Evolutionary conservation across 495 filamentous ascomycete species (phyloP).

Genomic region (Copromyces sp.): DNA sequence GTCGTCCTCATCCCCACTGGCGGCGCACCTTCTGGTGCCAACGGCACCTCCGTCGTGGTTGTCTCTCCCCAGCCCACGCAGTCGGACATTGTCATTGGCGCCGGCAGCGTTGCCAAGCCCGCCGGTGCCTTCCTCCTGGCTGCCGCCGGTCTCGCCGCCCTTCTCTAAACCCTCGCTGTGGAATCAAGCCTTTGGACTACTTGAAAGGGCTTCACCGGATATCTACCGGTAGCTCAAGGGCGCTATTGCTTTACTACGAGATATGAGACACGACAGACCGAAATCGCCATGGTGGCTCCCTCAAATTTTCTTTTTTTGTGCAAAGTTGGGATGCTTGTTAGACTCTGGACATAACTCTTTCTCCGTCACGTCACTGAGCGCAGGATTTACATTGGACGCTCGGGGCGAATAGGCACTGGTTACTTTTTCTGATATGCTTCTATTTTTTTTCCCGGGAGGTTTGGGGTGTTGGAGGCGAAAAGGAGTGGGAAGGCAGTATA

Average conservation of each 20-base stretch:
- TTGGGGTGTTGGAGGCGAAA: background rate
- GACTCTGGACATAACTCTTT: constrained; percentile 6
- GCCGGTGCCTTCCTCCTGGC: constrained; percentile 17
- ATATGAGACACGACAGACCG: constrained; percentile 26
- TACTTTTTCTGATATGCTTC: constrained; percentile 7
- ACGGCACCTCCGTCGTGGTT: background rate
- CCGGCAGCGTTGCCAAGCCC: constrained; percentile 14
- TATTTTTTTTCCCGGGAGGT: constrained; percentile 1
- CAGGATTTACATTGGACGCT: constrained; percentile 7
- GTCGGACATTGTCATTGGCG: constrained; percentile 9
- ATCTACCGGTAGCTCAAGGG: constrained; percentile 2
- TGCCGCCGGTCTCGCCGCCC: constrained; percentile 19
- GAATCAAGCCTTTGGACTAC: constrained; percentile 12
- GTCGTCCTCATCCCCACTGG: constrained; percentile 1
- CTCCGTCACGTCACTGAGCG: constrained; percentile 3
- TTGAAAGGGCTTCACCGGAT: background rate
- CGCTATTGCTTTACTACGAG: constrained; percentile 20
- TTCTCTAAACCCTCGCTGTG: constrained; percentile 23
- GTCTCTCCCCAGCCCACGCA: constrained; percentile 5
- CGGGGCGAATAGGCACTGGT: constrained; percentile 4
- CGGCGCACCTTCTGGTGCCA: background rate
- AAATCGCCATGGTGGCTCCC: constrained; percentile 7
- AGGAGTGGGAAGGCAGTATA: constrained; percentile 2
- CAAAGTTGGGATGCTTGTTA: constrained; percentile 21
- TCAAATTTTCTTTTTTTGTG: constrained; percentile 16